Evolutionary conservation across 257 asterid genomes (phyloP), one percentile per base, ranked within the genome.

Genomic region (Solanum sparsipilum): DNA sequence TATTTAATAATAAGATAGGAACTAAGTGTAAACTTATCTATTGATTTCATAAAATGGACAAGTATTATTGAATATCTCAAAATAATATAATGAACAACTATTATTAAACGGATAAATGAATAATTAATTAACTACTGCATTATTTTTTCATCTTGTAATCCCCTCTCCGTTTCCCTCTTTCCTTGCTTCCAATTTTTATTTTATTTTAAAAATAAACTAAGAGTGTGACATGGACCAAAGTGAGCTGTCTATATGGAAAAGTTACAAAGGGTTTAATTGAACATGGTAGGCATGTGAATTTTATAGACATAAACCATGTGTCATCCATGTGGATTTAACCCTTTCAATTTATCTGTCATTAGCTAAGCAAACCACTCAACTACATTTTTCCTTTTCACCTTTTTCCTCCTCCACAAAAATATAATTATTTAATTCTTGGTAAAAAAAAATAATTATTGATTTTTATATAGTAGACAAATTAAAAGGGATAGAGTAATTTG

Each of bases 281-380:
- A 94, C 96, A 93, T 94, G 96, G 93, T 87, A 52, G 91, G 93
- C 96, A 94, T 94, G 96, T 92, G 93, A 93, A 89, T 41, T 2
- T 86, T 86, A 84, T 90, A 88, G 94, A 93, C 95, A 93, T 86
- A 84, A 67, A 67, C 86, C 87, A 87, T 87, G 86, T 87, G 86
- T 87, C 86, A 79, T 87, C 86, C 89, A 89, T 89, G 89, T 89
- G 89, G 84, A 75, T 74, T 76, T 93, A 34, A 92, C 91, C 92
- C 89, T 90, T 91, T 88, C 86, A 88, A 38, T 89, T 90, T 86
- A 88, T 82, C 87, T 90, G 74, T 46, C 91, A 89, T 88, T 87
- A 72, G 87, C 92, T 89, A 86, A 91, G 86, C 90, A 91, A 79
- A 5, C 87, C 88, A 92, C 90, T 48, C 93, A 56, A 73, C 9